phyloP scores from a whole-genome alignment of 306 rosid genomes.

The Cucurbita argyrosperma region DNA sequence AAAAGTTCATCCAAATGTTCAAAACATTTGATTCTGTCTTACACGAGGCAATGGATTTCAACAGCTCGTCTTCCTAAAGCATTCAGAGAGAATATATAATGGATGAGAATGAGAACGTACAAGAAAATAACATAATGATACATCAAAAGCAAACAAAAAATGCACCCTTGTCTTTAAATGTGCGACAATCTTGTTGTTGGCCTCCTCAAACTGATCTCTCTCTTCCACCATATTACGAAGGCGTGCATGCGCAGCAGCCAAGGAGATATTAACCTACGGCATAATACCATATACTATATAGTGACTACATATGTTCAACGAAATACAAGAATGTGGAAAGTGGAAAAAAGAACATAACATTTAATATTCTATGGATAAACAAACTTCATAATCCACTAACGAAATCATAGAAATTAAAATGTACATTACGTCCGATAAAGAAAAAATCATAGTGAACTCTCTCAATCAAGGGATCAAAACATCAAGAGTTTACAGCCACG shows the following conservation, averaged over 20 bases:
- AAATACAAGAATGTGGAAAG: background rate
- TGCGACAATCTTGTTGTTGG: constrained; percentile 73
- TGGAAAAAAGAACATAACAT: background rate
- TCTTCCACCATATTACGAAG: constrained; percentile 77
- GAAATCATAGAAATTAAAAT: background rate
- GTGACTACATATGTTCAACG: background rate
- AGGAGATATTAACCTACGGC: constrained; percentile 60
- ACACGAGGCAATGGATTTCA: constrained; percentile 57
- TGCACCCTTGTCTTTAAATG: constrained; percentile 70
- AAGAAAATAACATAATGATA: background rate
- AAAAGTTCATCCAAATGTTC: constrained; percentile 79
- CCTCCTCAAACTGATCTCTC: constrained; percentile 96
- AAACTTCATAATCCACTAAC: background rate
- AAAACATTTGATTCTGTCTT: constrained; percentile 68
- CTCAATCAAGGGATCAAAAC: background rate
- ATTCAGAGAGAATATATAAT: background rate
- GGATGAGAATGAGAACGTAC: background rate
- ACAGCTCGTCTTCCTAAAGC: constrained; percentile 75
- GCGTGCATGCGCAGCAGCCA: constrained; percentile 83
- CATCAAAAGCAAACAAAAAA: background rate
- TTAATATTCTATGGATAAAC: background rate
- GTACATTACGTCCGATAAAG: background rate
- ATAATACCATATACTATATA: background rate
- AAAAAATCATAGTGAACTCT: background rate
- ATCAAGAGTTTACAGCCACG: background rate